Evolutionary conservation across 495 filamentous ascomycete genomes (phyloP), one percentile per base, ranked within the genome.

Genomic region (Sphaerosporella brunnea): DNA sequence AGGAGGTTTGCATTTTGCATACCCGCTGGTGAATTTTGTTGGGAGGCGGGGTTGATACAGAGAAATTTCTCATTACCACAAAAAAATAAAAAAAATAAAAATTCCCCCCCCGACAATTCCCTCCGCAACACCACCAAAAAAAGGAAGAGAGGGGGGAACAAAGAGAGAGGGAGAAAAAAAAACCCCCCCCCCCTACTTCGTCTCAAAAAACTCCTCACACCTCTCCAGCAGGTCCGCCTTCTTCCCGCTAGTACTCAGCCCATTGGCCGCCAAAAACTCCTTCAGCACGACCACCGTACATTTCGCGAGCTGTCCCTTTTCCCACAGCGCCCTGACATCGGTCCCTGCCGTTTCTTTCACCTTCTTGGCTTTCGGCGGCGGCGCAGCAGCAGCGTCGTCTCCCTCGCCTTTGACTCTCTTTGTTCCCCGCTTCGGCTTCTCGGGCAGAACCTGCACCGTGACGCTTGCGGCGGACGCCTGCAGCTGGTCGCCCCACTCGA

Each of bases 161-260:
- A n/a, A n/a, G n/a, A n/a, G n/a, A n/a, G n/a, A n/a, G n/a, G n/a
- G n/a, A n/a, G n/a, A 44, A 24, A 25, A 10, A 25, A 1, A 11
- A 39, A 30, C 10, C 23, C 34, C 28, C 21, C 23, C 18, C 11
- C 39, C 36, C 40, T 36, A 56, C 51, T 74, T 75, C 25, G 61
- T 51, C 57, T 92, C 84, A 46, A 88, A 75, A 63, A 73, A 83
- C 51, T 78, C 71, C 60, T 88, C 81, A 13, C 94, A 68, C 34
- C 74, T 74, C 36, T 87, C 82, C 2, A 94, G 62, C 13, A 95
- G 66, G 38, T 90, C 79, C 2, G 69, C 73, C 63, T 95, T 95
- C 64, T 82, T 82, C 0, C 84, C 82, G 18, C 62, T 65, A 4
- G 71, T 66, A 36, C 68, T 66, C 15, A 85, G 59, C 4, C 75